A percentile compares a stretch with the other conserved stretches of the same genome.
Conservation (phyloP, 208 protist species). For the Leishmania guyanensis region DNA sequence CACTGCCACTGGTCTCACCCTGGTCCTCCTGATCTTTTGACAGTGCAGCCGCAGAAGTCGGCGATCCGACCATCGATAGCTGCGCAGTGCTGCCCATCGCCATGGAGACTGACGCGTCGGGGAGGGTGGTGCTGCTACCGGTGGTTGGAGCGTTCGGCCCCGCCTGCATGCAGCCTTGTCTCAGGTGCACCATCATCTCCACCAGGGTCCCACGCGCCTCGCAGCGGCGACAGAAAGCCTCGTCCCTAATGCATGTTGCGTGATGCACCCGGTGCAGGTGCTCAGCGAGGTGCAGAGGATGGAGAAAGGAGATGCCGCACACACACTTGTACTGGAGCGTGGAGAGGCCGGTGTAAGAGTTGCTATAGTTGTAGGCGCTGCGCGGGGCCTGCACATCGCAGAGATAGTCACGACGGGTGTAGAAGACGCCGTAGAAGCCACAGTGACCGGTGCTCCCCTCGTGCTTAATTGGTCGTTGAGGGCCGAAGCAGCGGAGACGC, state of each 20-base stretch:
- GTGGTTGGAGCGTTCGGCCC: background rate
- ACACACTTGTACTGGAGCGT: slow-evolving; percentile 68
- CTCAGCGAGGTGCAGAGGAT: slow-evolving; percentile 52
- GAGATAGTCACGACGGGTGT: slow-evolving; percentile 58
- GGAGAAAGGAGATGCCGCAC: slow-evolving; percentile 63
- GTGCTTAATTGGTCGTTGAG: slow-evolving; percentile 51
- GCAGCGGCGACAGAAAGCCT: slow-evolving; percentile 53
- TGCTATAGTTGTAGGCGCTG: slow-evolving; percentile 35
- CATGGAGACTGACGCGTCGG: background rate
- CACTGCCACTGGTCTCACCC: background rate
- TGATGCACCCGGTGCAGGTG: slow-evolving; percentile 62
- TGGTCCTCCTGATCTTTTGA: slow-evolving; percentile 5
- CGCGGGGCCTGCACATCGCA: slow-evolving; percentile 30
- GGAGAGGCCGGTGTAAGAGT: slow-evolving; percentile 47
- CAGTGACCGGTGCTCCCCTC: slow-evolving; percentile 48
- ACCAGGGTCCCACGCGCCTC: slow-evolving; percentile 29
- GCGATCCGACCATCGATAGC: background rate
- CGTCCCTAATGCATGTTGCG: slow-evolving; percentile 38
- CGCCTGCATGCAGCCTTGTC: slow-evolving; percentile 24
- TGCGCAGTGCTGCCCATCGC: background rate
- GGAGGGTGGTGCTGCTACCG: background rate
- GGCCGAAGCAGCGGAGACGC: slow-evolving; percentile 68
- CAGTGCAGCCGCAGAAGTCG: background rate
- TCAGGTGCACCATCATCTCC: slow-evolving; percentile 49
- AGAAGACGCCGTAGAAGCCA: slow-evolving; percentile 71